A percentile compares a stretch with the other conserved stretches of the same genome.
phyloP scores from a whole-genome alignment of 768 basidiomycete genomes.

The Suillus subluteus region DNA sequence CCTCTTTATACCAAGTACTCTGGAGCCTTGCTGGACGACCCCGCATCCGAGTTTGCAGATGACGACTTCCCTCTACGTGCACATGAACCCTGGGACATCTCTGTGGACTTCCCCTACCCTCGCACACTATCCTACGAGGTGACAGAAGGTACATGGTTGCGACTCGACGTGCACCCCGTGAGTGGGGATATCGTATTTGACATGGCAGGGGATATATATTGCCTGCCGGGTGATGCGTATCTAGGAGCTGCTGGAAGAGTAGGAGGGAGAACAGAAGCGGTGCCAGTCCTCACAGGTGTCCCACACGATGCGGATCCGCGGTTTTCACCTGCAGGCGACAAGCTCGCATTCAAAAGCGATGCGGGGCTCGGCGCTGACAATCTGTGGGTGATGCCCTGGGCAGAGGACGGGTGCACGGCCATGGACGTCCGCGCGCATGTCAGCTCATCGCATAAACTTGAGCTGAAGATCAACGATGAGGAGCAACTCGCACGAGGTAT shows the following conservation, averaged over 20 bases:
- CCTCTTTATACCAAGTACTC: slow-evolving; percentile 3
- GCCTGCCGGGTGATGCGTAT: slow-evolving; percentile 54
- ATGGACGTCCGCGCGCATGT: slow-evolving; percentile 54
- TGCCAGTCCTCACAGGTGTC: slow-evolving; percentile 63
- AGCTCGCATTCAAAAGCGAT: slow-evolving; percentile 72
- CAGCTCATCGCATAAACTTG: slow-evolving; percentile 37
- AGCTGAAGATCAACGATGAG: slow-evolving; percentile 46
- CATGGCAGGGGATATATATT: slow-evolving; percentile 76
- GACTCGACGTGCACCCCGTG: slow-evolving; percentile 71
- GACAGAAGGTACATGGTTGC: slow-evolving; percentile 74
- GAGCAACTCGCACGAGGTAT: slow-evolving; percentile 50
- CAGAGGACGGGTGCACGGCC: slow-evolving; percentile 52
- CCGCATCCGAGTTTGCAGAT: slow-evolving; percentile 49
- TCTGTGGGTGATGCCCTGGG: slow-evolving; percentile 72
- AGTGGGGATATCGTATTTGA: slow-evolving; percentile 76
- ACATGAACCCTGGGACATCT: slow-evolving; percentile 66
- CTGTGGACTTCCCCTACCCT: slow-evolving; percentile 72
- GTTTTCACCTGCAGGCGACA: slow-evolving; percentile 69
- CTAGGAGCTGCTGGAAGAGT: slow-evolving; percentile 24
- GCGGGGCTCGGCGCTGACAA: slow-evolving; percentile 75
- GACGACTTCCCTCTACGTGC: slow-evolving; percentile 67
- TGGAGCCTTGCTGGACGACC: slow-evolving; percentile 30
- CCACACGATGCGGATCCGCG: slow-evolving; percentile 75
- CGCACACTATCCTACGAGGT: slow-evolving; percentile 71
- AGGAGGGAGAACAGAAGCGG: slow-evolving; percentile 42